Evolutionary conservation across 192 early-diverging fungal species (phyloP), one percentile per base, ranked within the genome.

Genomic region (Coemansia reversa): DNA sequence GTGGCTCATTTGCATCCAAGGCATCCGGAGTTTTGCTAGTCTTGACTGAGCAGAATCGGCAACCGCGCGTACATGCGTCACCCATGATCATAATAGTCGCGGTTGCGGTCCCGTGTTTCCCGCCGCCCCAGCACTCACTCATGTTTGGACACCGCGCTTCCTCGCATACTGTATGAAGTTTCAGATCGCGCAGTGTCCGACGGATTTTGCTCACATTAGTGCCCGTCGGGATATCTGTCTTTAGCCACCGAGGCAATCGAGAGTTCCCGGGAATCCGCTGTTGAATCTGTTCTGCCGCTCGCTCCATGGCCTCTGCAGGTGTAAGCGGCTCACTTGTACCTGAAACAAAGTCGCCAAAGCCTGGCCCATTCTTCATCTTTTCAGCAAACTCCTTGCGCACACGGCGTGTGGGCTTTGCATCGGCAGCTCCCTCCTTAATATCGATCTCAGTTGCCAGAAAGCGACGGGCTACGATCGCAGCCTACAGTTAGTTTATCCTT

Each of bases 31-130:
- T 77, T 63, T 88, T 86, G 79, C 87, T 95, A 48, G 96, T 98
- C 81, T 98, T 98, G 32, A 98, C 96, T 16, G 94, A 93, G 67
- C 96, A 98, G 85, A 98, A 98, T 48, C 96, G 84, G 79, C 96
- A 98, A 0, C 95, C 96, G 58, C 96, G 87, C 5, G 96, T 98
- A 79, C 96, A 98, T 72, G 94, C 93, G 69, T 95, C 94, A 57
- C 96, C 96, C 94, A 98, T 96, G 67, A 98, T 85, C 93, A 96
- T 98, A 60, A 98, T 96, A 7, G 96, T 98, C 0, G 96, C 96
- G 3, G 96, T 98, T 3, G 96, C 94, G 20, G 94, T 97, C 45
- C 91, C 86, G 72, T 92, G 88, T 74, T 96, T 92, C 60, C 94
- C 94, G 29, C 94, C 95, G 62, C 95, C 95, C 96, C 96, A 98